phyloP scores from a whole-genome alignment of 305 asterid genomes.

The Fraxinus angustifolia region DNA sequence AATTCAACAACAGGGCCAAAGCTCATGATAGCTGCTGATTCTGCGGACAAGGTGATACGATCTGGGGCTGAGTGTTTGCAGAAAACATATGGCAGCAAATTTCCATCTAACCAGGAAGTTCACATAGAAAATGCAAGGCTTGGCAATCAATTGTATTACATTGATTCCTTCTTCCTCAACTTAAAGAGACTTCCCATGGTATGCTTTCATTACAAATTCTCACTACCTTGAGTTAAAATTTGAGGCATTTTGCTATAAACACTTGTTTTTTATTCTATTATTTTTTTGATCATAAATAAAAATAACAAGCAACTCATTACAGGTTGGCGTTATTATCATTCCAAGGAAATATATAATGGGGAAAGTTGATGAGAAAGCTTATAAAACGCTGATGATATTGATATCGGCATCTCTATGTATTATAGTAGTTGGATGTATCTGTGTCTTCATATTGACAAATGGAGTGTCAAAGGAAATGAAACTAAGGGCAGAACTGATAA shows the following conservation, averaged over 20 bases:
- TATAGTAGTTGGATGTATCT: constrained; percentile 71
- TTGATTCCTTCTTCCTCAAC: constrained; percentile 83
- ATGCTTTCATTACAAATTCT: constrained; percentile 12
- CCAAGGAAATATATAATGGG: constrained; percentile 94
- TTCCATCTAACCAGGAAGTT: constrained; percentile 68
- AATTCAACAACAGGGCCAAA: constrained; percentile 62
- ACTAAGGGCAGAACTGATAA: constrained; percentile 70
- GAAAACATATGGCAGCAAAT: constrained; percentile 45
- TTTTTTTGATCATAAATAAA: background rate
- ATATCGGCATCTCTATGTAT: constrained; percentile 83
- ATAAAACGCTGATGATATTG: constrained; percentile 62
- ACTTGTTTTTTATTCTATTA: background rate
- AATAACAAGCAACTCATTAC: constrained; percentile 20
- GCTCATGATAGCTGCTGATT: constrained; percentile 80
- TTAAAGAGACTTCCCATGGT: constrained; percentile 93
- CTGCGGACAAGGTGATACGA: constrained; percentile 62
- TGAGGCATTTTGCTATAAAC: background rate
- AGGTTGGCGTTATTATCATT: constrained; percentile 85
- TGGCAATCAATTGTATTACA: constrained; percentile 59
- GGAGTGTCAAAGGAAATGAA: constrained; percentile 97
- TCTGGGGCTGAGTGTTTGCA: constrained; percentile 73
- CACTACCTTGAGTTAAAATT: background rate
- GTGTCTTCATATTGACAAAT: constrained; percentile 74
- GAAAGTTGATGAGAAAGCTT: constrained; percentile 74
- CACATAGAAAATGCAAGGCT: constrained; percentile 77